These are phyloP conservation scores for Diaporthe vaccinii DNA, from an alignment of 2,329 filamentous ascomycete species.

Conservation along the genomic window DNA sequence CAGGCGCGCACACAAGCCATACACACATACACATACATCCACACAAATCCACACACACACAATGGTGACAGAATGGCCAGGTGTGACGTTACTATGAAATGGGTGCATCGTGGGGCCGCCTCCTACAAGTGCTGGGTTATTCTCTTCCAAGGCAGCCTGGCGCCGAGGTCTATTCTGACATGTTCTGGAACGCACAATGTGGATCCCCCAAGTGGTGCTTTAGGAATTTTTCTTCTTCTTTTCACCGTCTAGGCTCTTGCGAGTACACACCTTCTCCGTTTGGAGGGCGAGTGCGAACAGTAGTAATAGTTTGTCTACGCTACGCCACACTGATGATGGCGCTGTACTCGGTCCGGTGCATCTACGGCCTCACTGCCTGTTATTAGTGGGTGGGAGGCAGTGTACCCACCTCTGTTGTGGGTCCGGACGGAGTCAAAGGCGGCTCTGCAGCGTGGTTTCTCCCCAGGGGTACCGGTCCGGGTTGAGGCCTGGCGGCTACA, in stretches of 20 bases:
- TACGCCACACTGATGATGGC: neutral
- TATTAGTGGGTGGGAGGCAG: neutral
- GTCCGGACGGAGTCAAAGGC: neutral
- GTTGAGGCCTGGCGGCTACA: constrained; percentile 17
- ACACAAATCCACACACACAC: constrained; percentile 6
- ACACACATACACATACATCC: neutral
- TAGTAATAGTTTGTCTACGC: neutral
- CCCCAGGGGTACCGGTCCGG: constrained; percentile 12
- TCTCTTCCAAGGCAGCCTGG: neutral
- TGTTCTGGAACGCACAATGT: constrained; percentile 34
- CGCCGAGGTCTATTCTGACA: neutral
- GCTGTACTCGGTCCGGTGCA: constrained; percentile 34
- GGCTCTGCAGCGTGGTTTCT: neutral
- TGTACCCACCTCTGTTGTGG: constrained; percentile 4
- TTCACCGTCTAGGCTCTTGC: neutral
- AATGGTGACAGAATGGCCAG: constrained; percentile 12
- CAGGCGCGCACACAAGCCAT: neutral
- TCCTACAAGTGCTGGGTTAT: neutral
- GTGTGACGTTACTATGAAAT: constrained; percentile 29
- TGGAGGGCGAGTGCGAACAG: neutral
- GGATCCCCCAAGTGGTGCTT: neutral
- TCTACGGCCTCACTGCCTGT: neutral
- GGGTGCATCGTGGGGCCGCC: neutral
- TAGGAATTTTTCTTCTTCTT: neutral
- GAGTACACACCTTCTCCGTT: neutral